These are phyloP conservation scores for Plectosphaerella cucumerina DNA, from an alignment of 2,329 filamentous ascomycete species.

Conservation along the genomic window DNA sequence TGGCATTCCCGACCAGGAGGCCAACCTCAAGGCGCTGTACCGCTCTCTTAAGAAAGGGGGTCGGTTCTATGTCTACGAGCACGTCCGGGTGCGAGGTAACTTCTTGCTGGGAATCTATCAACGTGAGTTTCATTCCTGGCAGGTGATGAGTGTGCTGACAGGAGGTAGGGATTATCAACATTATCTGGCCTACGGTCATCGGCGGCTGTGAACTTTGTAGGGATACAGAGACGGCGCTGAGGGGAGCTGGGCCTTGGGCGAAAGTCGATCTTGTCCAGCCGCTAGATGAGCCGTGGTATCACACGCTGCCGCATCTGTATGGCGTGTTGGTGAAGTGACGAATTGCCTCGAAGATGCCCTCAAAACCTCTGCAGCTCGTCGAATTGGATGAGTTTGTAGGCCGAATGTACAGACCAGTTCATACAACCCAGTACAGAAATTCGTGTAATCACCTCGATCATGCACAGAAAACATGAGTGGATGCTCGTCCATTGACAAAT, in stretches of 20 bases:
- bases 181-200: slow-evolving; percentile 48
- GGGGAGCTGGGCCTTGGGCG: slow-evolving; percentile 45
- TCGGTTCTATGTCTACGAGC: slow-evolving; percentile 60
- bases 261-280: slow-evolving; percentile 42
- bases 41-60: slow-evolving; percentile 56
- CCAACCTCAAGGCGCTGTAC: slow-evolving; percentile 52
- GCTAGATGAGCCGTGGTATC: slow-evolving; percentile 34
- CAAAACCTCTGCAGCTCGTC: no score
- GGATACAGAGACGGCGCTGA: slow-evolving; percentile 41
- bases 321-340: slow-evolving; percentile 51
- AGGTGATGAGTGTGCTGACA: background rate
- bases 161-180: slow-evolving; percentile 40
- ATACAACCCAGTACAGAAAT: no score
- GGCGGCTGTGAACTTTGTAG: slow-evolving; percentile 49
- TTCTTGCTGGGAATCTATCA: slow-evolving; percentile 44
- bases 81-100: slow-evolving; percentile 40
- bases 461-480: no score
- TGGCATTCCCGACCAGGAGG: slow-evolving; percentile 56
- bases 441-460: no score
- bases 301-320: slow-evolving; percentile 42
- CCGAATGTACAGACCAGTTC: no score
- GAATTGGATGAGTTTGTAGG: no score
- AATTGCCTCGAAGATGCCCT: no score
- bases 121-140: slow-evolving; percentile 30
- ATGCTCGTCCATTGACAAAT: no score